Percentiles rank a stretch among this genome's conserved stretches.
Evolutionary conservation across 2,329 filamentous ascomycete species (phyloP).

Genomic region (Alternaria atra): DNA sequence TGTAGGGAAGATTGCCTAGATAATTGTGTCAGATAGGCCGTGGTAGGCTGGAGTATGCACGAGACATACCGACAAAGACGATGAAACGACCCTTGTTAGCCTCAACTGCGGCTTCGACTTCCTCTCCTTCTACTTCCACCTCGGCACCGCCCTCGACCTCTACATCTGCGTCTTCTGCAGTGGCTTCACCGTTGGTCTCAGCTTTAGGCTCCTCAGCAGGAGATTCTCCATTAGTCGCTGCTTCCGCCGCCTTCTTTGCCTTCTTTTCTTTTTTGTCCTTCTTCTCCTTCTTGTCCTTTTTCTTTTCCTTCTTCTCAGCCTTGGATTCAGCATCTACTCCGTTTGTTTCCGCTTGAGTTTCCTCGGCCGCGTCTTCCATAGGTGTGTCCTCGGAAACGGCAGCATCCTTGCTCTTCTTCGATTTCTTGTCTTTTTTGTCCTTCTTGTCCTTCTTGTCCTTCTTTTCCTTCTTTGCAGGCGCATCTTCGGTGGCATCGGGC

Average conservation of each 20-base stretch:
- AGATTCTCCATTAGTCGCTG: conserved; percentile 24
- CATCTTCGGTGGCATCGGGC: conserved; percentile 27
- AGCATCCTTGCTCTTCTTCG: conserved; percentile 23
- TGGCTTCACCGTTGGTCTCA: conserved; percentile 26
- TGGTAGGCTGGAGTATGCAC: neutral
- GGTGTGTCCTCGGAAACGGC: conserved; percentile 17
- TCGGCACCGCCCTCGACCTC: conserved; percentile 26
- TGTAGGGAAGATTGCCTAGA: conserved; percentile 86
- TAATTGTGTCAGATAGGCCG: conserved; percentile 22
- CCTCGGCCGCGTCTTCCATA: conserved; percentile 21
- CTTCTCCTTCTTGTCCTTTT: conserved; percentile 40
- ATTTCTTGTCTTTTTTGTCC: conserved; percentile 36
- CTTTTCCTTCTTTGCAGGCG: conserved; percentile 29
- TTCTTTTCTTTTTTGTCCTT: conserved; percentile 43
- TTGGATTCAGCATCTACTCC: conserved; percentile 26
- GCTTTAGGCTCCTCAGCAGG: conserved; percentile 23
- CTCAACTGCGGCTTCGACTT: conserved; percentile 17
- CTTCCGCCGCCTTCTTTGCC: conserved; percentile 32
- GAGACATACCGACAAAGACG: conserved; percentile 72
- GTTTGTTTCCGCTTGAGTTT: conserved; percentile 19
- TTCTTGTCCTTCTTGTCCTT: conserved; percentile 23
- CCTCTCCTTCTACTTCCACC: conserved; percentile 26
- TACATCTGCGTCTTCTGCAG: conserved; percentile 26
- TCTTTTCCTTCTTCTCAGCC: conserved; percentile 32
- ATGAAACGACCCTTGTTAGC: conserved; percentile 70